These are phyloP conservation scores for Tuber calosporum DNA, from an alignment of 495 filamentous ascomycete genomes.

Conservation along the genomic window DNA sequence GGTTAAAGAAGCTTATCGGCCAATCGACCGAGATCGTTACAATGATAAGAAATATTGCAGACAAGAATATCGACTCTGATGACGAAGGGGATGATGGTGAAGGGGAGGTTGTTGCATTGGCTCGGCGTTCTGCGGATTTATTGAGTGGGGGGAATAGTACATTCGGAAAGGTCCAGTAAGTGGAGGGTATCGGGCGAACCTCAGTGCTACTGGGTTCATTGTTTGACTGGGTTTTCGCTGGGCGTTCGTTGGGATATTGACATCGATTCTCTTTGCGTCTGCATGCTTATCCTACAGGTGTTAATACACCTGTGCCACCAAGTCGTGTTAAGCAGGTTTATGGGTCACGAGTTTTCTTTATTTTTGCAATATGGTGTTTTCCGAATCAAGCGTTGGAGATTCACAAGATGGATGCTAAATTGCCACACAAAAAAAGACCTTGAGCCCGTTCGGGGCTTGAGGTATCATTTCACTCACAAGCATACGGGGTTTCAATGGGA, in stretches of 20 bases:
- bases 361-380: slow-evolving; percentile 37
- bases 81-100: slow-evolving; percentile 77
- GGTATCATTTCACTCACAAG: slow-evolving; percentile 10
- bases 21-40: slow-evolving; percentile 81
- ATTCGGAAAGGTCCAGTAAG: slow-evolving; percentile 29
- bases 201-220: background rate
- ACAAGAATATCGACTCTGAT: slow-evolving; percentile 83
- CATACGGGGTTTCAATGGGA: slow-evolving; percentile 3
- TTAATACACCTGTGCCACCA: background rate
- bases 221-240: background rate
- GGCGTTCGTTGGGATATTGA: slow-evolving; percentile 6
- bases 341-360: slow-evolving; percentile 34
- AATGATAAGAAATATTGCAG: slow-evolving; percentile 82
- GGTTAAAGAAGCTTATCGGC: slow-evolving; percentile 73
- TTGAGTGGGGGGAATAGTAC: slow-evolving; percentile 44
- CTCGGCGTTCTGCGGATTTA: slow-evolving; percentile 79
- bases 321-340: slow-evolving; percentile 34
- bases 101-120: slow-evolving; percentile 84
- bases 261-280: slow-evolving; percentile 1
- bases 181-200: background rate
- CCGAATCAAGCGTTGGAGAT: slow-evolving; percentile 30
- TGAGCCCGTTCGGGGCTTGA: slow-evolving; percentile 9
- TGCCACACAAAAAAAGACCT: slow-evolving; percentile 19
- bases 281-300: background rate
- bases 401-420: slow-evolving; percentile 33